These are phyloP conservation scores for Fraxinus sp. DNA, from an alignment of 305 asterid genomes.

Conservation along the genomic window DNA sequence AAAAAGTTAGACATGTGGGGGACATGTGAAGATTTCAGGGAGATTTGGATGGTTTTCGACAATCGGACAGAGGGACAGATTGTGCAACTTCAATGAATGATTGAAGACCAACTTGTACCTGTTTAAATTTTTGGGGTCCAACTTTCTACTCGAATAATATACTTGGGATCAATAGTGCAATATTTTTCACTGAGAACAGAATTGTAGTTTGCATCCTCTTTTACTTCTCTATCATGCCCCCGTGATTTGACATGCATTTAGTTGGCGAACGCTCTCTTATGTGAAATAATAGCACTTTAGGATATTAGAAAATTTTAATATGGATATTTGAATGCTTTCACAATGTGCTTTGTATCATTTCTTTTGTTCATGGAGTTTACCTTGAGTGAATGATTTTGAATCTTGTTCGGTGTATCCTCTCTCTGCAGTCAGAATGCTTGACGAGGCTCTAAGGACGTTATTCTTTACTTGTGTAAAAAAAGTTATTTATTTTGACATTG, in stretches of 20 bases:
- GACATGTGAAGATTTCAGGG: neutral
- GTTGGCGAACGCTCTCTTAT: neutral
- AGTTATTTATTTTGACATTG: neutral
- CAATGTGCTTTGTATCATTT: neutral
- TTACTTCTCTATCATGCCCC: neutral
- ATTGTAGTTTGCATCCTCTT: neutral
- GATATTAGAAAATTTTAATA: neutral
- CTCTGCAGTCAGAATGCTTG: neutral
- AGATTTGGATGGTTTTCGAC: neutral
- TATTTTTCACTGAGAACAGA: neutral
- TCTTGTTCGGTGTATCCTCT: neutral
- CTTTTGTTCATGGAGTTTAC: neutral
- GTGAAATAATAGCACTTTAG: neutral
- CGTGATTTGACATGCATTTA: neutral
- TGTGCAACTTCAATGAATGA: neutral
- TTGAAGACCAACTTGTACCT: neutral
- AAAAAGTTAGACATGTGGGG: neutral
- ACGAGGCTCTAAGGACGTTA: neutral
- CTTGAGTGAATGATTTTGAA: neutral
- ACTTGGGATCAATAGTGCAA: neutral
- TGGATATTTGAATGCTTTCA: neutral
- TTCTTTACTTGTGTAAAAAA: neutral
- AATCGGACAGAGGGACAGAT: neutral
- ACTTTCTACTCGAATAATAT: neutral
- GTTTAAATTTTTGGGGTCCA: neutral